Percentiles rank a stretch among this genome's conserved stretches.
Evolutionary conservation across 305 asterid genomes (phyloP).

Genomic region (Ilex paraguariensis): DNA sequence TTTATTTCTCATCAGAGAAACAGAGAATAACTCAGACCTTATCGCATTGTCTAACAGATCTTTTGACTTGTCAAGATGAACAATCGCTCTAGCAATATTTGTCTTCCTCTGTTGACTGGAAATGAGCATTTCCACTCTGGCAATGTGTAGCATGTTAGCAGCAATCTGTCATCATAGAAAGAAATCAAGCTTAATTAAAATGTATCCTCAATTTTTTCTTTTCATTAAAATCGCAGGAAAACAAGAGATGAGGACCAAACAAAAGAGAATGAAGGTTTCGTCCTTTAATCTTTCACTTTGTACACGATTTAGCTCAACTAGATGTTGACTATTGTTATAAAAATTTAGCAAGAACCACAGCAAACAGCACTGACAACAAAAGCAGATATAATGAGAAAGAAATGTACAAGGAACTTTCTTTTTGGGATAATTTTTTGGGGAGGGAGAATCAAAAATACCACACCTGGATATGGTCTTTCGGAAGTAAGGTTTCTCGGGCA

Average conservation of each 20-base stretch:
- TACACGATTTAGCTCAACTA: too few species aligned
- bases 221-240: background rate
- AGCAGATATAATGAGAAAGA: too few species aligned
- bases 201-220: background rate
- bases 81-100: constrained; percentile 40
- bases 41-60: constrained; percentile 47
- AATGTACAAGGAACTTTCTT: too few species aligned
- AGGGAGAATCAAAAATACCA: too few species aligned
- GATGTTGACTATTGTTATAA: too few species aligned
- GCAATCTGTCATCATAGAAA: constrained; percentile 54
- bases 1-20: too few species aligned
- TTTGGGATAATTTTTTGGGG: too few species aligned
- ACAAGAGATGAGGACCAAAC: background rate
- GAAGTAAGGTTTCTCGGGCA: constrained; percentile 57
- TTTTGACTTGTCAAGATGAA: constrained; percentile 60
- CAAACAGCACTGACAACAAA: too few species aligned
- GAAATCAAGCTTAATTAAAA: background rate
- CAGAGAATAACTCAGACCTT: constrained; percentile 37
- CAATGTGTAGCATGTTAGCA: constrained; percentile 65
- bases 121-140: constrained; percentile 60
- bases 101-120: constrained; percentile 46
- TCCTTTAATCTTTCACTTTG: too few species aligned
- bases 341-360: too few species aligned
- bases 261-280: too few species aligned
- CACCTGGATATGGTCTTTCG: constrained; percentile 78